Conservation (phyloP, 768 basidiomycete species). For the Pulveroboletus sp. region DNA sequence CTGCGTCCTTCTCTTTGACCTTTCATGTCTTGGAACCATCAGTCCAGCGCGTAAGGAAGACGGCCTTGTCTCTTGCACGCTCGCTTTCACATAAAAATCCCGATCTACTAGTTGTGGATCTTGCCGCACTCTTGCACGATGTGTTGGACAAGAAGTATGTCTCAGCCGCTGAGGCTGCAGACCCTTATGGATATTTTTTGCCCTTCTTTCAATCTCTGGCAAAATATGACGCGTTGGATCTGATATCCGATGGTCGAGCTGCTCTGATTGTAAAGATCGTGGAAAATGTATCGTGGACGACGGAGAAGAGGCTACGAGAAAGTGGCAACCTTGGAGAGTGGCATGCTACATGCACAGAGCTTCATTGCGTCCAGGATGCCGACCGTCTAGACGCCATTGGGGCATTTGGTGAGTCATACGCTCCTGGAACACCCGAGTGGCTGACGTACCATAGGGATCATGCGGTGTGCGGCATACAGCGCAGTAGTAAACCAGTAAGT, state of each 20-base stretch:
- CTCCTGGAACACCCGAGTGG: neutral
- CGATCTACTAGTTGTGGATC: constrained; percentile 74
- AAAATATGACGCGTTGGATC: constrained; percentile 43
- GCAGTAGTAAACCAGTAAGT: constrained; percentile 46
- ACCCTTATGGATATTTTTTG: constrained; percentile 62
- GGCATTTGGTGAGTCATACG: constrained; percentile 54
- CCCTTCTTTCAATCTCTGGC: constrained; percentile 55
- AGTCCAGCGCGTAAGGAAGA: constrained; percentile 82
- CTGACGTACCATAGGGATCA: constrained; percentile 38
- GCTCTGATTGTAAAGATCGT: constrained; percentile 54
- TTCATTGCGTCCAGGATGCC: constrained; percentile 80
- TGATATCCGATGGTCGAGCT: constrained; percentile 58
- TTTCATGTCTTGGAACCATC: neutral
- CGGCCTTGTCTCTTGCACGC: constrained; percentile 64
- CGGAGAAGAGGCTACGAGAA: constrained; percentile 64
- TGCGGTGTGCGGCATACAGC: constrained; percentile 68
- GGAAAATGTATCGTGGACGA: constrained; percentile 81
- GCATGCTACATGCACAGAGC: constrained; percentile 67
- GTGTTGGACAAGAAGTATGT: constrained; percentile 85
- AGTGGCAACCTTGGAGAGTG: constrained; percentile 54
- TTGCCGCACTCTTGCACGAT: constrained; percentile 87
- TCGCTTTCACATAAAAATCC: constrained; percentile 40
- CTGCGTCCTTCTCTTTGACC: constrained; percentile 3
- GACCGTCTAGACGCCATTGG: constrained; percentile 78
- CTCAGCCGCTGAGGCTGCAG: constrained; percentile 46